Conservation (phyloP, 129 eudicot species). For the Pseudognaphalium luteoalbum region DNA sequence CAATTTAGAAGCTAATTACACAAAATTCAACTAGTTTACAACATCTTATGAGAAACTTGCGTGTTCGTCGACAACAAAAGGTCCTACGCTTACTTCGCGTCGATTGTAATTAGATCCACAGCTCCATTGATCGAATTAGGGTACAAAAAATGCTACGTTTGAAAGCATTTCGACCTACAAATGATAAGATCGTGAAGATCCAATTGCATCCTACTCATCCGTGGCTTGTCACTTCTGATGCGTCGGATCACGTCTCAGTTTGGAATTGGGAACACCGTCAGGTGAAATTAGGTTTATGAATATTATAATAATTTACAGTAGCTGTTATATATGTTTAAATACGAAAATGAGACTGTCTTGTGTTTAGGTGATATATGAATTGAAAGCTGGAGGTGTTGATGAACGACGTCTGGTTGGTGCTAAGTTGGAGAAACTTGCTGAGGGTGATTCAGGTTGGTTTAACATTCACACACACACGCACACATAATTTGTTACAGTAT, state of each 20-base stretch:
- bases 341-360: not conserved
- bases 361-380: conserved; percentile 83
- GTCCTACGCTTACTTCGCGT: conserved; percentile 20
- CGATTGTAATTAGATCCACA: conserved; percentile 42
- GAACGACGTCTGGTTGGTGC: conserved; percentile 97
- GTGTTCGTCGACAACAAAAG: conserved; percentile 18
- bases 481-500: not conserved
- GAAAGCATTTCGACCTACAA: conserved; percentile 87
- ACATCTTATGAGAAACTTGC: conserved; percentile 33
- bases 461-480: not conserved
- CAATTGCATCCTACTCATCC: conserved; percentile 98
- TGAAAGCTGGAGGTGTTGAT: conserved; percentile 97
- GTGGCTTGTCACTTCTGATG: conserved; percentile 98
- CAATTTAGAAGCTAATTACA: conserved; percentile 12
- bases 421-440: conserved; percentile 96
- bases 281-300: conserved; percentile 33
- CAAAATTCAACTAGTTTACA: conserved; percentile 4
- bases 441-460: conserved; percentile 83
- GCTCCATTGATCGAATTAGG: conserved; percentile 7
- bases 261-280: conserved; percentile 99
- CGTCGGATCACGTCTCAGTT: conserved; percentile 97
- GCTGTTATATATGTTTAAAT: not conserved
- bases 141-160: conserved; percentile 54
- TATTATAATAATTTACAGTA: not conserved
- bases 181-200: conserved; percentile 95